phyloP scores from a whole-genome alignment of 306 rosid species.

The Astragalus glycyphyllos region DNA sequence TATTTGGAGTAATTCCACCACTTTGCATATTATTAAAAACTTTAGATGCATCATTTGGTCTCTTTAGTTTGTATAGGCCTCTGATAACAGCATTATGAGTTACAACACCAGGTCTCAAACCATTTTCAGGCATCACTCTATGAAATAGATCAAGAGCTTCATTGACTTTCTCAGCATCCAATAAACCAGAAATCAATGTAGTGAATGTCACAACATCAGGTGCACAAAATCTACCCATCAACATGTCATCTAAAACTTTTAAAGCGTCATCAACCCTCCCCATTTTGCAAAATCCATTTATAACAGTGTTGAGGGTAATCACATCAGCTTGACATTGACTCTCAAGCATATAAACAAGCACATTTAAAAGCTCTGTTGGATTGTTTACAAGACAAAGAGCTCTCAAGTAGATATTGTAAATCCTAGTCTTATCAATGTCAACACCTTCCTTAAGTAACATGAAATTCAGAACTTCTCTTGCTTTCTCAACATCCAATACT shows the following conservation, averaged over 20 bases:
- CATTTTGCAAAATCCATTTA: constrained; percentile 83
- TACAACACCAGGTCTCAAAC: constrained; percentile 66
- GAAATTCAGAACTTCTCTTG: constrained; percentile 65
- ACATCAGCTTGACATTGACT: constrained; percentile 68
- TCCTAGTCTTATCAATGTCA: constrained; percentile 69
- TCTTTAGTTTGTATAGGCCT: constrained; percentile 67
- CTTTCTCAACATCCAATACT: constrained; percentile 60
- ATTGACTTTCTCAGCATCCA: constrained; percentile 60
- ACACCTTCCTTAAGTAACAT: constrained; percentile 63
- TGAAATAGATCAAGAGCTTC: constrained; percentile 64
- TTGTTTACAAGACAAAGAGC: constrained; percentile 71
- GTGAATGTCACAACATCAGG: constrained; percentile 87
- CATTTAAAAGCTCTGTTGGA: constrained; percentile 78
- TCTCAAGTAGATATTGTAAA: constrained; percentile 78
- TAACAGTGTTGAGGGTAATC: constrained; percentile 74
- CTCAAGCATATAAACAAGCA: constrained; percentile 76
- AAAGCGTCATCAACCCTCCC: constrained; percentile 78
- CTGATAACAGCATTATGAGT: constrained; percentile 73
- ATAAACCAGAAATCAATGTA: constrained; percentile 65
- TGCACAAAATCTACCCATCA: constrained; percentile 65
- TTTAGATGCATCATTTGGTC: constrained; percentile 59
- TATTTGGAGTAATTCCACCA: constrained; percentile 56
- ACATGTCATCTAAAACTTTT: constrained; percentile 74
- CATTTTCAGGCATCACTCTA: constrained; percentile 62
- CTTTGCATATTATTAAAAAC: constrained; percentile 54